These are phyloP conservation scores for Crataegus laevigata DNA, from an alignment of 306 rosid genomes.

Conservation along the genomic window DNA sequence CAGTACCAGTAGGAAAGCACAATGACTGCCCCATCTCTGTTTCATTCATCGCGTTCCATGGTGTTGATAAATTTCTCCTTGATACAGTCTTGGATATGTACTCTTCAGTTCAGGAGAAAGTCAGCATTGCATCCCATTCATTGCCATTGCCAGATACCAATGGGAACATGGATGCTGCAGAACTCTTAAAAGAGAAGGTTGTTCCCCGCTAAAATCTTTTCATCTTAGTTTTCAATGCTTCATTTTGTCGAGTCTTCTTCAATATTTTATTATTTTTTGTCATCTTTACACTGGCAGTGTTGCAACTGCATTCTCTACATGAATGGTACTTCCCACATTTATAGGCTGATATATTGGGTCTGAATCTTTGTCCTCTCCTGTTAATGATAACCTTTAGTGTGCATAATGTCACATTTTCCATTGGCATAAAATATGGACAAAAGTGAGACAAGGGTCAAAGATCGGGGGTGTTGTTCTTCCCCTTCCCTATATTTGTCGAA, in stretches of 20 bases:
- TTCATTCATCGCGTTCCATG: conserved; percentile 61
- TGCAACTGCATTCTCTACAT: neutral
- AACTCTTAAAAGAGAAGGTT: conserved; percentile 82
- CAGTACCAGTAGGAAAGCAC: conserved; percentile 66
- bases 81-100: conserved; percentile 69
- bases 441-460: neutral
- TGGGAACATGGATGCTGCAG: conserved; percentile 61
- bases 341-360: neutral
- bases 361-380: neutral
- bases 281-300: neutral
- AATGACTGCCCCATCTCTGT: conserved; percentile 54
- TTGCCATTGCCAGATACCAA: conserved; percentile 46
- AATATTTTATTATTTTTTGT: neutral
- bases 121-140: conserved; percentile 30
- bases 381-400: neutral
- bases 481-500: neutral
- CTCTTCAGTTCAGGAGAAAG: conserved; percentile 55
- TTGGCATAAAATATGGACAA: neutral
- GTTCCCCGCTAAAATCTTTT: conserved; percentile 15
- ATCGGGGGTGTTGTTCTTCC: neutral
- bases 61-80: conserved; percentile 86
- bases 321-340: neutral
- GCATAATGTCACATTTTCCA: neutral
- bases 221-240: neutral
- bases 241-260: neutral